A percentile compares a stretch with the other conserved stretches of the same genome.
These are phyloP conservation scores for Curvularia eragrostidis DNA, from an alignment of 2,329 filamentous ascomycete genomes.

Conservation along the genomic window DNA sequence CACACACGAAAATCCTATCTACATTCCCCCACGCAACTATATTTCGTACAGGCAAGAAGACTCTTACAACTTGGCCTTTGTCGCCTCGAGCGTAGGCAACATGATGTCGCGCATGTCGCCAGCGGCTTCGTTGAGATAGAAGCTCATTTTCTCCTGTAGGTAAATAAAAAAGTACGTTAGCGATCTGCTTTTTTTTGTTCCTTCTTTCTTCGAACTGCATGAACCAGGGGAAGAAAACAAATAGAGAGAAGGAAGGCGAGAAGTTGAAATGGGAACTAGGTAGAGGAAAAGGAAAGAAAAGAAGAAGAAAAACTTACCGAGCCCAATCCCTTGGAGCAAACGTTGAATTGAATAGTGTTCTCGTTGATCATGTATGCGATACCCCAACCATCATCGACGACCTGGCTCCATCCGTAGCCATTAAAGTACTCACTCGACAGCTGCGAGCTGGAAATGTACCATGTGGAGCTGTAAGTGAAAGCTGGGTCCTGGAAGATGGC, in stretches of 20 bases:
- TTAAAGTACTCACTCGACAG: conserved; percentile 98
- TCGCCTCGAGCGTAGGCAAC: conserved; percentile 75
- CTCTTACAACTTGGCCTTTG: conserved; percentile 86
- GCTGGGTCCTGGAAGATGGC: conserved; percentile 87
- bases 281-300: background rate
- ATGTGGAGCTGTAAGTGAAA: conserved; percentile 81
- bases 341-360: conserved; percentile 98
- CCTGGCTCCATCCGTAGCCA: conserved; percentile 98
- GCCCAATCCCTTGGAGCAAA: conserved; percentile 91
- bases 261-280: too few species aligned
- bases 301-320: conserved; percentile 54
- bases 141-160: conserved; percentile 79
- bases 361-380: conserved; percentile 99
- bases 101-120: conserved; percentile 87
- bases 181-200: background rate
- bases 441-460: conserved; percentile 90
- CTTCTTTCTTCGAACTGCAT: too few species aligned
- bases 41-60: background rate
- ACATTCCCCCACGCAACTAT: background rate
- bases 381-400: conserved; percentile 93
- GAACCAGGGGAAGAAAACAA: background rate
- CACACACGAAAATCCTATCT: background rate
- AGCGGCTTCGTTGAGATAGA: conserved; percentile 93
- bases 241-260: too few species aligned
- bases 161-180: conserved; percentile 32